Percentiles rank a stretch among this genome's conserved stretches.
These are phyloP conservation scores for Linum tenue DNA, from an alignment of 345 rosid genomes.

Conservation along the genomic window DNA sequence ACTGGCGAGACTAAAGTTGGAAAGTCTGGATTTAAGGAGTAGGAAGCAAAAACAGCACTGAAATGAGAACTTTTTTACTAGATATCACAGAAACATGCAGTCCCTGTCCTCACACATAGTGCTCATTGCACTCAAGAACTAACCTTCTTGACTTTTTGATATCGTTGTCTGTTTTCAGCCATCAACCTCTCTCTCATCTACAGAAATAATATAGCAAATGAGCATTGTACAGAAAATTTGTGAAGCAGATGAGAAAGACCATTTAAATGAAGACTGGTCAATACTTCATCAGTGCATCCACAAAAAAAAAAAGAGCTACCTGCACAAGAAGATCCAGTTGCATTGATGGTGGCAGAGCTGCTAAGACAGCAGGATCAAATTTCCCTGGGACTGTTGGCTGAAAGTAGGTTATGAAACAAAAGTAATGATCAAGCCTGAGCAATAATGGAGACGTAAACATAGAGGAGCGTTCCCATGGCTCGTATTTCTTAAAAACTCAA, in stretches of 20 bases:
- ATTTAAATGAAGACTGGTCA: constrained; percentile 3
- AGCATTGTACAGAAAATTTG: neutral
- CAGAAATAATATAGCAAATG: constrained; percentile 13
- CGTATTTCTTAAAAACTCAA: neutral
- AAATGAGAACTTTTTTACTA: neutral
- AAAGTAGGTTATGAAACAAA: neutral
- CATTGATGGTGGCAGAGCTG: constrained; percentile 87
- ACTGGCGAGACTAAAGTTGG: constrained; percentile 2
- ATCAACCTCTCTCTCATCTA: constrained; percentile 94
- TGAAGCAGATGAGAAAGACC: constrained; percentile 8
- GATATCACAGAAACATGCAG: neutral
- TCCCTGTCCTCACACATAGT: neutral
- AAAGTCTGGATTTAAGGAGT: neutral
- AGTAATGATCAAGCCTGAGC: neutral
- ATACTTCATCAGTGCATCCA: neutral
- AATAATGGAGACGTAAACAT: no score
- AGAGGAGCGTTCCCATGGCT: no score
- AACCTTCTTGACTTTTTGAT: constrained; percentile 96
- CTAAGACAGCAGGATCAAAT: constrained; percentile 77
- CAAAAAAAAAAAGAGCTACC: constrained; percentile 25
- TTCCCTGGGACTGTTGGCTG: constrained; percentile 53
- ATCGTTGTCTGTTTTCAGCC: constrained; percentile 92
- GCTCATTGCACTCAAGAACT: constrained; percentile 12
- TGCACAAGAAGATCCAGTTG: constrained; percentile 86
- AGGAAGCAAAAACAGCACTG: neutral